Evolutionary conservation across 2,329 filamentous ascomycete genomes (phyloP), one percentile per base, ranked within the genome.

Genomic region (Phoma sp.): DNA sequence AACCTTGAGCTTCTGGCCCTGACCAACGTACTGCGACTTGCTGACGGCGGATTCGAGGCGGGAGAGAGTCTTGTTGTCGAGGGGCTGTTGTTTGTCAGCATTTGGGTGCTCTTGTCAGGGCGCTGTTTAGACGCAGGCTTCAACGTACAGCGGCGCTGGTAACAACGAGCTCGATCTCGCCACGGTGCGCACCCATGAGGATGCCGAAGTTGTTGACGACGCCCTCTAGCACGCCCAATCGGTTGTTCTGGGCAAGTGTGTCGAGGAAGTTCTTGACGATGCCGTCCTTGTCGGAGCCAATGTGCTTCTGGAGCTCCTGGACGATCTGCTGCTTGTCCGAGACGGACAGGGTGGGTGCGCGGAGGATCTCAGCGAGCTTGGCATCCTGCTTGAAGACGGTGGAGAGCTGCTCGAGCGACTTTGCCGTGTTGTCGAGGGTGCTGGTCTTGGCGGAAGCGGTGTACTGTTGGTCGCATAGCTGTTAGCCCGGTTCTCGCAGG

Each of bases 1-100:
- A 72, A 98, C 90, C 89, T 96, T 98, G 80, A 98, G 87, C 85
- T 96, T 98, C 89, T 97, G 93, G 82, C 93, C 93, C 78, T 90
- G 85, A 75, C 89, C 88, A 70, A 93, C 87, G 82, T 92, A 96
- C 76, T 88, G 80, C 61, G 92, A 96, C 86, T 97, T 98, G 81
- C 88, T 77, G 72, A 98, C 88, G 70, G 93, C 92, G 67, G 82
- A 81, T 84, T 99, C 93, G 68, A 99, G 86, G 75, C 95, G 90
- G 77, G 78, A 82, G 71, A 99, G 85, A 62, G 90, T 92, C 84
- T 88, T 93, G 83, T 81, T 85, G 80, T 99, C 95, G 74, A 99
- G 88, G 77, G 88, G 84, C 90, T 95, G 65, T 61, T 63, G 7
- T 1, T 31, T 46, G 61, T 68, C 58, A 70, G 66, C 17, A 25